Conservation (phyloP, 2,329 filamentous ascomycete genomes). For the Fusarium sp. region DNA sequence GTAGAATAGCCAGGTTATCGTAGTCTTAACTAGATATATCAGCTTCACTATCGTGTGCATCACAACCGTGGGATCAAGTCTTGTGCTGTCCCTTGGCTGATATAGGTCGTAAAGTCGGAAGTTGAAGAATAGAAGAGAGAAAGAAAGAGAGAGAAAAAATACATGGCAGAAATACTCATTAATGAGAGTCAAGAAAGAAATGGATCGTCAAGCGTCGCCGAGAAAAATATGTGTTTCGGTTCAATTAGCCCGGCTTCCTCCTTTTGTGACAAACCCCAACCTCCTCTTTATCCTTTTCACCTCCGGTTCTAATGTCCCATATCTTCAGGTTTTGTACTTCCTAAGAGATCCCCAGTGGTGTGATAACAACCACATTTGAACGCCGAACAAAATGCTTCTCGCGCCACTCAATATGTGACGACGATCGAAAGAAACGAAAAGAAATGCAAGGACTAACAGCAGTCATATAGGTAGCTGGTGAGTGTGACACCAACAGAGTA, state of each 20-base stretch:
- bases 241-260: slow-evolving; percentile 33
- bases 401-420: slow-evolving; percentile 25
- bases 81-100: slow-evolving; percentile 17
- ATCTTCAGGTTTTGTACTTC: slow-evolving; percentile 34
- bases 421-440: slow-evolving; percentile 24
- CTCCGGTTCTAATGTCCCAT: slow-evolving; percentile 27
- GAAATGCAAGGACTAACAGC: slow-evolving; percentile 25
- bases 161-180: slow-evolving; percentile 19
- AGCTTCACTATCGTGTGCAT: not conserved
- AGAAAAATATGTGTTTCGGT: slow-evolving; percentile 24
- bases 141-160: not conserved
- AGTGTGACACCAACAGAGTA: slow-evolving; percentile 7
- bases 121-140: slow-evolving; percentile 9
- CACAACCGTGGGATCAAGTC: not conserved
- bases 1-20: not conserved
- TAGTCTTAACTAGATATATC: not conserved
- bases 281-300: slow-evolving; percentile 27
- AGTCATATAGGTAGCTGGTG: slow-evolving; percentile 22
- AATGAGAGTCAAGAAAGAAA: slow-evolving; percentile 44
- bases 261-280: slow-evolving; percentile 16
- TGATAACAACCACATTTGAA: slow-evolving; percentile 44
- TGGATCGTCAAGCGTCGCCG: slow-evolving; percentile 36
- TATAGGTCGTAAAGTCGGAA: slow-evolving; percentile 35
- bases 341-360: slow-evolving; percentile 43
- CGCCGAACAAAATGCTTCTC: slow-evolving; percentile 47